A percentile compares a stretch with the other conserved stretches of the same genome.
Conservation (phyloP, 2,329 filamentous ascomycete species). For the Pseudogymnoascus sp. region DNA sequence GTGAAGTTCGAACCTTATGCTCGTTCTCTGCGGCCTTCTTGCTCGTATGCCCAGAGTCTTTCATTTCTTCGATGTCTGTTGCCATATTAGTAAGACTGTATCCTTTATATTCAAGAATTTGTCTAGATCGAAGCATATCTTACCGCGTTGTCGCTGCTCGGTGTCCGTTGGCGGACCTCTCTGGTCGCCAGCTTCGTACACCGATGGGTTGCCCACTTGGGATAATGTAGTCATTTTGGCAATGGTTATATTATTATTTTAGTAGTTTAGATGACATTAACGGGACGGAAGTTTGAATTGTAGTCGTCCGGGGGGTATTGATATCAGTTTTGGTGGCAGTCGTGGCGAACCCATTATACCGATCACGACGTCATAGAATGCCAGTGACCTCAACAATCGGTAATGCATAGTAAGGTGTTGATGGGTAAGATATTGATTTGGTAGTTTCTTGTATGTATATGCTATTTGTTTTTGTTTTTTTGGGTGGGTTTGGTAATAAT, state of each 20-base stretch:
- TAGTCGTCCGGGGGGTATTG: not conserved
- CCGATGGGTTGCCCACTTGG: slow-evolving; percentile 50
- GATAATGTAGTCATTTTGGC: slow-evolving; percentile 15
- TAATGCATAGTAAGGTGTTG: not conserved
- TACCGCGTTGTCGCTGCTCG: slow-evolving; percentile 39
- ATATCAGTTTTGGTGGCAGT: not conserved
- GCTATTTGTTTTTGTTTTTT: too few species aligned
- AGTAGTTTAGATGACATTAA: not conserved
- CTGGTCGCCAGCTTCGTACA: slow-evolving; percentile 76
- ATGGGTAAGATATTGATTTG: not conserved
- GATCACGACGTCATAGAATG: not conserved
- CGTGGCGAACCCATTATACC: not conserved
- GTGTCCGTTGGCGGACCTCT: slow-evolving; percentile 49
- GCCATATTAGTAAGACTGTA: slow-evolving; percentile 58
- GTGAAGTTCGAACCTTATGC: slow-evolving; percentile 34
- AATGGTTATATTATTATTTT: not conserved
- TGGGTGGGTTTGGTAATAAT: not conserved
- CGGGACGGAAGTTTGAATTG: not conserved
- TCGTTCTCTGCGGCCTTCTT: slow-evolving; percentile 60
- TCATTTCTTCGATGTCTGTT: not conserved
- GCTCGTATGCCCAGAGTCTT: slow-evolving; percentile 40
- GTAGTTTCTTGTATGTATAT: not conserved
- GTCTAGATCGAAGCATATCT: slow-evolving; percentile 64
- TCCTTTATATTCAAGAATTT: slow-evolving; percentile 48
- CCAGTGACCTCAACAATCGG: not conserved